These are phyloP conservation scores for Dispira simplex DNA, from an alignment of 192 early-diverging fungal genomes.

Conservation along the genomic window DNA sequence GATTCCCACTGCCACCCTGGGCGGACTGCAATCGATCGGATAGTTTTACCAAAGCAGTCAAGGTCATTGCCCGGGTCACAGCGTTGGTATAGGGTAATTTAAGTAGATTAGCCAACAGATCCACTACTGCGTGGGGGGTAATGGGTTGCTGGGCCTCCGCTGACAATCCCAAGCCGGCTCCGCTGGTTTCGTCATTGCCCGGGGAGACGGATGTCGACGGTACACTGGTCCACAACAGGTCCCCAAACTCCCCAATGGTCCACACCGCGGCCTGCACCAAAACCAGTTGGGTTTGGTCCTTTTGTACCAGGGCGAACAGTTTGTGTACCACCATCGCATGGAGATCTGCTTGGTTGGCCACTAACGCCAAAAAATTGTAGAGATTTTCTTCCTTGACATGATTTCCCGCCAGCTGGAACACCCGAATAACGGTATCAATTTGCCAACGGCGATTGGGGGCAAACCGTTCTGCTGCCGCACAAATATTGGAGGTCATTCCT, in stretches of 20 bases:
- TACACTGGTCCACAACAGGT: constrained; percentile 45
- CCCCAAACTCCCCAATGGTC: constrained; percentile 95
- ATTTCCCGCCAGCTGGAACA: constrained; percentile 58
- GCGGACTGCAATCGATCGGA: constrained; percentile 56
- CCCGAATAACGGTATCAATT: constrained; percentile 84
- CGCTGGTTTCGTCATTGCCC: not conserved
- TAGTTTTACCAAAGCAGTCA: constrained; percentile 83
- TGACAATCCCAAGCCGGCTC: not conserved
- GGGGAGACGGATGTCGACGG: not conserved
- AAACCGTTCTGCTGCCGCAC: constrained; percentile 83
- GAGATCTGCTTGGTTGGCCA: constrained; percentile 60
- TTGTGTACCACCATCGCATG: constrained; percentile 86
- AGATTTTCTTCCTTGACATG: constrained; percentile 61
- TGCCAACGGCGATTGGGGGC: constrained; percentile 95
- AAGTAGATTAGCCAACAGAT: constrained; percentile 56
- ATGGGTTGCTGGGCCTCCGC: not conserved
- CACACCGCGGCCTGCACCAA: constrained; percentile 81
- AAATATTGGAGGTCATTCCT: constrained; percentile 82
- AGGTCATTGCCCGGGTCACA: constrained; percentile 60
- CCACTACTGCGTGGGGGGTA: constrained; percentile 49
- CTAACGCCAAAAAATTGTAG: constrained; percentile 75
- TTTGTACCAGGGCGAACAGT: constrained; percentile 68
- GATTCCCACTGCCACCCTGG: too few species aligned
- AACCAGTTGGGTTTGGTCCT: constrained; percentile 61
- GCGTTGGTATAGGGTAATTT: constrained; percentile 66